Evolutionary conservation across 164 flowering plant genomes (phyloP).

Genomic region (Nymphaea thermarum): DNA sequence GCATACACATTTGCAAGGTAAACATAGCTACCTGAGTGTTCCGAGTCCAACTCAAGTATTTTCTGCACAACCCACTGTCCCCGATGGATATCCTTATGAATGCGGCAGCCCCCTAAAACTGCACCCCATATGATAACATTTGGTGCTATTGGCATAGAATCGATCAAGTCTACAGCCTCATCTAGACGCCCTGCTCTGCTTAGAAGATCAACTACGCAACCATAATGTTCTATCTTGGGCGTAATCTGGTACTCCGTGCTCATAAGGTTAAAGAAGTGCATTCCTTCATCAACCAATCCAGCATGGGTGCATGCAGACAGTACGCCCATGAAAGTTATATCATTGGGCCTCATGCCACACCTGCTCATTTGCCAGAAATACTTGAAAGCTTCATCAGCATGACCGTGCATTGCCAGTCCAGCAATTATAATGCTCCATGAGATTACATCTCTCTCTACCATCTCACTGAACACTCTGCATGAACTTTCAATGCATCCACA

Average conservation of each 20-base stretch:
- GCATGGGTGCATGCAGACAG: slow-evolving; percentile 44
- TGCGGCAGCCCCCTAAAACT: slow-evolving; percentile 43
- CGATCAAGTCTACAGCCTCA: slow-evolving; percentile 31
- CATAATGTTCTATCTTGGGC: slow-evolving; percentile 44
- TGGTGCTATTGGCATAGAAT: slow-evolving; percentile 32
- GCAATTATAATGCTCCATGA: slow-evolving; percentile 29
- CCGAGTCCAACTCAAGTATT: slow-evolving; percentile 35
- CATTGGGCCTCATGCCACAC: slow-evolving; percentile 33
- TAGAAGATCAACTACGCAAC: slow-evolving; percentile 33
- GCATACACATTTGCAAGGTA: slow-evolving; percentile 29
- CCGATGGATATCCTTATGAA: slow-evolving; percentile 33
- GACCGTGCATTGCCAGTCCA: slow-evolving; percentile 24
- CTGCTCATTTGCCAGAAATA: slow-evolving; percentile 31
- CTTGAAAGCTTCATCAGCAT: slow-evolving; percentile 23
- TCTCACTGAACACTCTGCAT: slow-evolving; percentile 19
- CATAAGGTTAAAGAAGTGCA: slow-evolving; percentile 32
- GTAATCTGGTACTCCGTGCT: slow-evolving; percentile 26
- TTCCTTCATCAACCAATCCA: slow-evolving; percentile 34
- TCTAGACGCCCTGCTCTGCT: slow-evolving; percentile 38
- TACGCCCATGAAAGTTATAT: slow-evolving; percentile 29
- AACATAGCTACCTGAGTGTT: slow-evolving; percentile 34
- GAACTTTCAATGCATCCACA: slow-evolving; percentile 19
- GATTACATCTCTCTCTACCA: slow-evolving; percentile 28
- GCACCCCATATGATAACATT: slow-evolving; percentile 54
- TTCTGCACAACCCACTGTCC: slow-evolving; percentile 30